phyloP scores from a whole-genome alignment of 129 eudicot species.

The Glebionis coronaria region DNA sequence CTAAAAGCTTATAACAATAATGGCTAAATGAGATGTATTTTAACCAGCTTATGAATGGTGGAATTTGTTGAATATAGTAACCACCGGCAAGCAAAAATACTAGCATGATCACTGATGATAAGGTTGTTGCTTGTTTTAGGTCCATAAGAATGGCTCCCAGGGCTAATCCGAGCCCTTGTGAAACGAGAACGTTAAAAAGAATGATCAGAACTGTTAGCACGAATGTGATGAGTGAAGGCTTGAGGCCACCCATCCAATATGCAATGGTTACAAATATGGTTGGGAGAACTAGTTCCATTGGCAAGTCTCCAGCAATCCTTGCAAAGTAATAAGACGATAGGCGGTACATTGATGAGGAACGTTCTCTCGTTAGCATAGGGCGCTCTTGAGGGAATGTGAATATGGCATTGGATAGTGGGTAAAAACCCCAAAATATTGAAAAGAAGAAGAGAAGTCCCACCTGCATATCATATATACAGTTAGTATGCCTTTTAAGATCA shows the following conservation, averaged over 20 bases:
- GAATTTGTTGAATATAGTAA: slow-evolving; percentile 82
- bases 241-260: slow-evolving; percentile 96
- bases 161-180: slow-evolving; percentile 94
- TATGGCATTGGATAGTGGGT: slow-evolving; percentile 77
- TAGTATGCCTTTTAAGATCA: slow-evolving; percentile 3
- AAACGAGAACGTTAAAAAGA: slow-evolving; percentile 84
- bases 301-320: slow-evolving; percentile 77
- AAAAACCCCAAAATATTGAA: slow-evolving; percentile 96
- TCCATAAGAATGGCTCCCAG: slow-evolving; percentile 92
- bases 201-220: slow-evolving; percentile 58
- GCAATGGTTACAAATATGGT: slow-evolving; percentile 62
- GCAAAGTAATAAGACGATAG: slow-evolving; percentile 89
- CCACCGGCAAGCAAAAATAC: slow-evolving; percentile 88
- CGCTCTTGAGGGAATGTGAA: slow-evolving; percentile 90
- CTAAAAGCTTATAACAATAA: slow-evolving; percentile 76
- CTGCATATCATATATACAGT: slow-evolving; percentile 33
- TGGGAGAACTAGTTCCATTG: slow-evolving; percentile 93
- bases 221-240: slow-evolving; percentile 63
- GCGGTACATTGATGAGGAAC: slow-evolving; percentile 82
- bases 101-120: slow-evolving; percentile 82
- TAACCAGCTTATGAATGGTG: slow-evolving; percentile 71
- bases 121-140: slow-evolving; percentile 75
- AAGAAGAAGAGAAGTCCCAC: slow-evolving; percentile 94
- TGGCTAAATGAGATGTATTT: slow-evolving; percentile 81
- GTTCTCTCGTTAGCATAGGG: slow-evolving; percentile 71